Evolutionary conservation across 805 yeast genomes (phyloP), one percentile per base, ranked within the genome.

Genomic region (Isabelozyma gotoi): DNA sequence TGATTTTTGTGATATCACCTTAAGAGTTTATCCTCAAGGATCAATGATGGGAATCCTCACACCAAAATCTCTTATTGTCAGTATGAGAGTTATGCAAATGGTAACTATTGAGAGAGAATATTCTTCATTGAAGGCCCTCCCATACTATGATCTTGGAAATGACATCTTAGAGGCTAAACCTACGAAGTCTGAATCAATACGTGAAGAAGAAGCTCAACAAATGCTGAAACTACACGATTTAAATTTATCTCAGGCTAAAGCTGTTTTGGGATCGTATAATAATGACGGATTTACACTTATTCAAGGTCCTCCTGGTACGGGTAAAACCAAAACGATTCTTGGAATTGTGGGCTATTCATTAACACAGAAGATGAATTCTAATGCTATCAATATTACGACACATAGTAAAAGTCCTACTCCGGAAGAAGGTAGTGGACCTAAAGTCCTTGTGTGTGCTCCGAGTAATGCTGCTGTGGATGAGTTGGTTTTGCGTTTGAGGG

Each of bases 221-320:
- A 74, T 84, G 42, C 76, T 77, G 44, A 52, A 55, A 4, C 58
- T 72, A 7, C 85, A 81, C 52, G 71, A 76, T 16, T 85, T 91
- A 31, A 94, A 95, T 65, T 74, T 77, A 19, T 92, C 99, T 0
- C 99, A 94, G 65, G 98, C 98, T 0, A 74, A 67, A 21, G 99
- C 99, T 0, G 88, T 94, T 45, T 73, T 84, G 10, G 88, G 89
- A 1, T 78, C 96, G 0, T 79, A 82, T 21, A 62, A 72, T 18
- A 71, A 77, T 7, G 72, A 73, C 1, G 99, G 99, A 0, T 89
- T 94, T 58, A 84, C 95, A 0, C 72, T 94, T 41, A 91, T 94
- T 62, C 99, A 94, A 67, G 99, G 97, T 45, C 99, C 99, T 0
- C 99, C 99, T 0, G 99, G 99, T 64, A 92, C 98, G 0, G 99